A percentile compares a stretch with the other conserved stretches of the same genome.
Conservation (phyloP, 441 rosid genomes). For the Geranium incanum region DNA sequence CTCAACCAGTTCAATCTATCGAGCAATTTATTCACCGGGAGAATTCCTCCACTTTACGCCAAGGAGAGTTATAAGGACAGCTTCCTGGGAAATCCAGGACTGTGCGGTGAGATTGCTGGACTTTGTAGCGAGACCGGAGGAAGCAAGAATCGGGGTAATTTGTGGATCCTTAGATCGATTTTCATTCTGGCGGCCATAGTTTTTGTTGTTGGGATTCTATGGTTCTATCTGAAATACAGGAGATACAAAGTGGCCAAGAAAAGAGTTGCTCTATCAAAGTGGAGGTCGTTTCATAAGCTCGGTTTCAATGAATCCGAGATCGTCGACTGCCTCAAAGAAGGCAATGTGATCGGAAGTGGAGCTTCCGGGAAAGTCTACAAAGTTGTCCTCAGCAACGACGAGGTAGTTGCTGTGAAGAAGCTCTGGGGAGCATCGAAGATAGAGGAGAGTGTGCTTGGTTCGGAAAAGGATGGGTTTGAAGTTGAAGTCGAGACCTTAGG, state of each 20-base stretch:
- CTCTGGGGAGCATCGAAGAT: constrained; percentile 69
- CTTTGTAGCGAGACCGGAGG: constrained; percentile 43
- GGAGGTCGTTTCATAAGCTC: constrained; percentile 96
- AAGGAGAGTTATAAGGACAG: constrained; percentile 55
- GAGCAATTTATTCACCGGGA: constrained; percentile 53
- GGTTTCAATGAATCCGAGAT: constrained; percentile 86
- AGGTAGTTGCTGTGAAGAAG: constrained; percentile 82
- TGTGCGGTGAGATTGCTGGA: constrained; percentile 63
- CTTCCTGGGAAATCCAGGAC: constrained; percentile 69
- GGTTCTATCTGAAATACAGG: constrained; percentile 77
- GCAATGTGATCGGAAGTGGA: constrained; percentile 22
- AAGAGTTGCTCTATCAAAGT: constrained; percentile 67
- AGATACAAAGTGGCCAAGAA: constrained; percentile 50
- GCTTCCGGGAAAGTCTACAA: constrained; percentile 91
- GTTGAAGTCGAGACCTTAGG: constrained; percentile 89
- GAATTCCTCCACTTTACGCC: constrained; percentile 54
- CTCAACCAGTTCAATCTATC: constrained; percentile 81
- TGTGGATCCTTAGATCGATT: constrained; percentile 70
- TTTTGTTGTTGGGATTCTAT: constrained; percentile 54
- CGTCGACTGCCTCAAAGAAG: constrained; percentile 71
- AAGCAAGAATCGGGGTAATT: constrained; percentile 43
- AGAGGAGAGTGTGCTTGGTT: constrained; percentile 25
- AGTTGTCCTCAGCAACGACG: constrained; percentile 71
- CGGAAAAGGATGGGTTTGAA: constrained; percentile 53
- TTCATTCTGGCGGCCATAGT: constrained; percentile 64